A percentile compares a stretch with the other conserved stretches of the same genome.
phyloP scores from a whole-genome alignment of 352 stramenopile species.

The Pythium rishiriense region DNA sequence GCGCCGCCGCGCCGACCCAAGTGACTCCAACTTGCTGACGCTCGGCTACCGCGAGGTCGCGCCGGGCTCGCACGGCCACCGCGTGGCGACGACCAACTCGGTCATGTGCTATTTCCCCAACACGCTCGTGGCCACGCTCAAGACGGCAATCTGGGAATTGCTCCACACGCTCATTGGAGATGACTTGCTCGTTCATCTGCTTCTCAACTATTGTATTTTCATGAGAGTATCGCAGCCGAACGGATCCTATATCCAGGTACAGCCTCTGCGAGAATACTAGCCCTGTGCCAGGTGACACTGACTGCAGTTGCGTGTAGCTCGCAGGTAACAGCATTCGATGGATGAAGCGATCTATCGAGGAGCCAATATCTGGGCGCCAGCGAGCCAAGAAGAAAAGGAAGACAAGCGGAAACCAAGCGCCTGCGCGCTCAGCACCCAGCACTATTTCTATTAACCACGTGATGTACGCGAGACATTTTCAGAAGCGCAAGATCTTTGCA shows the following conservation, averaged over 20 bases:
- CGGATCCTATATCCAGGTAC: constrained; percentile 60
- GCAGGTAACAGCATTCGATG: constrained; percentile 54
- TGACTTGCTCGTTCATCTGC: constrained; percentile 62
- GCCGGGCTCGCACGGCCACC: constrained; percentile 46
- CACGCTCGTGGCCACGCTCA: constrained; percentile 60
- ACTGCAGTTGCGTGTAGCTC: constrained; percentile 26
- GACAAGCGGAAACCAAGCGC: background rate
- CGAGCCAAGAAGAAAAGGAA: constrained; percentile 9
- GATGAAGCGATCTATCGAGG: constrained; percentile 1
- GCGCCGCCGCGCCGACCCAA: constrained; percentile 39
- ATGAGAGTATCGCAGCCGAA: constrained; percentile 31
- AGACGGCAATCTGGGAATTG: constrained; percentile 49
- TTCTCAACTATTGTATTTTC: constrained; percentile 67
- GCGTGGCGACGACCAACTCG: constrained; percentile 50
- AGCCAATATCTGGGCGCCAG: background rate
- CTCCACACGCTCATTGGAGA: constrained; percentile 65
- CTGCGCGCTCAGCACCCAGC: no score
- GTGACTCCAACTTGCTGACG: constrained; percentile 64
- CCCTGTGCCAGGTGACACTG: no score
- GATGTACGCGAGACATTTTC: constrained; percentile 55
- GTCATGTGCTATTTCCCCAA: constrained; percentile 80
- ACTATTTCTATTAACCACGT: constrained; percentile 61
- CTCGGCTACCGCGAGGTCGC: constrained; percentile 63
- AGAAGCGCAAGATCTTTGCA: constrained; percentile 37
- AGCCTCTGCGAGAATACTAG: background rate